Base-by-base conservation (phyloP, 2,329 filamentous ascomycete species). In the Colletotrichum liriopes region DNA sequence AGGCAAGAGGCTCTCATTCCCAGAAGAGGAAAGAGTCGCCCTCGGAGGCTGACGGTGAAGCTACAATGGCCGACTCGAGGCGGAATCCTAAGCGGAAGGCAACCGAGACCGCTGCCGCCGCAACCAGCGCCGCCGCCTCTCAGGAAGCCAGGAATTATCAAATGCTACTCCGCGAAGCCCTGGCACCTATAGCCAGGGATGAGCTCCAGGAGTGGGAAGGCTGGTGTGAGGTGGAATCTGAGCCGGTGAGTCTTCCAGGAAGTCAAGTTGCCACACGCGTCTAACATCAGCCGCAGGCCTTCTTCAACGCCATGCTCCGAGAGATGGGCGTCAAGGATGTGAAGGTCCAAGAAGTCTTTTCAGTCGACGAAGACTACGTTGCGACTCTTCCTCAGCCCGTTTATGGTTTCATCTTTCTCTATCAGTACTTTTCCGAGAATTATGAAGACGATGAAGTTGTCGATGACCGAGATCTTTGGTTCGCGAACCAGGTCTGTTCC, bases 331-430 rank as follows among this genome's bases (percentile, higher is more conserved):
- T 96, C 5, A 84, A 88, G 67, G 89, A 91, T 63, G 88, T 95
- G 71, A 93, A 91, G 75, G 89, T 96, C 0, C 90, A 93, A 72
- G 95, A 98, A 79, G 86, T 98, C 1, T 90, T 94, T 72, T 87
- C 88, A 43, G 84, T 97, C 23, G 94, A 97, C 68, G 87, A 91
- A 73, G 87, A 90, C 11, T 87, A 88, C 65, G 83, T 95, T 39
- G 84, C 84, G n/a, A 82, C 86, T 49, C 84, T 96, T 41, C 89
- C 92, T 90, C 93, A 92, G 76, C 93, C 93, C 1, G 88, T 96
- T 2, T 91, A 94, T 77, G 96, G 96, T 3, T 84, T 98, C n/a
- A 93, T 99, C 61, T 96, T 98, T 74, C 88, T 98, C 1, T 98
- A 94, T 77, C 90, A 92, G 71, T 98, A 89, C 74, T 78, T 90